Percentiles rank a stretch among this genome's conserved stretches.
phyloP scores from a whole-genome alignment of 768 basidiomycete genomes.

The Phylloporus sp. region DNA sequence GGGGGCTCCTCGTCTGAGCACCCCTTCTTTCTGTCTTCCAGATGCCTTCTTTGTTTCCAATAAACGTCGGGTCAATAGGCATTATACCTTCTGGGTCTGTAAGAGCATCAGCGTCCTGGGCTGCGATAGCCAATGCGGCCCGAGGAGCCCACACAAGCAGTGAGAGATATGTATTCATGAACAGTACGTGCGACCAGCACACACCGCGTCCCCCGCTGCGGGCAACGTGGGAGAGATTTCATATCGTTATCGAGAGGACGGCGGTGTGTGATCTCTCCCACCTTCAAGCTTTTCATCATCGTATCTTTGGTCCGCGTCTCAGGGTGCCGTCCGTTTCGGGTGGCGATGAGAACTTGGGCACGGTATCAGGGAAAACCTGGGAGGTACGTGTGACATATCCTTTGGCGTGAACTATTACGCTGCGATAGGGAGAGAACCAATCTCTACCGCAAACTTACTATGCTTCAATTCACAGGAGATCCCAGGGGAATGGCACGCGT shows the following conservation, averaged over 20 bases:
- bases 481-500: background rate
- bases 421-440: background rate
- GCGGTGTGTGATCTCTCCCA: background rate
- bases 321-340: background rate
- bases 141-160: too few species aligned
- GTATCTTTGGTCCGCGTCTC: background rate
- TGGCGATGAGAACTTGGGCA: background rate
- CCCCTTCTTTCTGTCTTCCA: too few species aligned
- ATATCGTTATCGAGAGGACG: background rate
- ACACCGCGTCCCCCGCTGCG: too few species aligned
- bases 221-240: background rate
- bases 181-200: background rate
- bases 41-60: too few species aligned
- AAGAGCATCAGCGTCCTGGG: too few species aligned
- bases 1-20: too few species aligned
- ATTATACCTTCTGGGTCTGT: too few species aligned
- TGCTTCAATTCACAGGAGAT: too few species aligned
- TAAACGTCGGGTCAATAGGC: too few species aligned
- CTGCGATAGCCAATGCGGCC: too few species aligned
- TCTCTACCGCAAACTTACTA: background rate
- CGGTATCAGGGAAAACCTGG: background rate
- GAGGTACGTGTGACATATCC: background rate
- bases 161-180: background rate
- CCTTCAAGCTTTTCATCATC: background rate
- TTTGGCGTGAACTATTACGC: background rate